These are phyloP conservation scores for Phialophora chinensis DNA, from an alignment of 2,329 filamentous ascomycete species.

Conservation along the genomic window DNA sequence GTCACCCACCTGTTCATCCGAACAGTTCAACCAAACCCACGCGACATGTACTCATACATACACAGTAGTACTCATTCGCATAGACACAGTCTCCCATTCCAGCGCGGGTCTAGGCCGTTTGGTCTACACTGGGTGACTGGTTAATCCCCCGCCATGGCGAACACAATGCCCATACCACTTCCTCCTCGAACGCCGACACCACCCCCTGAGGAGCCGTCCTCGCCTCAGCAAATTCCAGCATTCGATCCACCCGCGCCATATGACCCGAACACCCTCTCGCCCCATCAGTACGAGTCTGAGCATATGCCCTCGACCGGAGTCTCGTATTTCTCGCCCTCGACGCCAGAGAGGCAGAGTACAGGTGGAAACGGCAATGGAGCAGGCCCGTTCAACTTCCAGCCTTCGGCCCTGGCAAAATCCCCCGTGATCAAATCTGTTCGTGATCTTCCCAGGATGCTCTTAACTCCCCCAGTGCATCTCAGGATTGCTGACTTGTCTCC, in stretches of 20 bases:
- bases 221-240: slow-evolving; percentile 33
- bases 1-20: neutral
- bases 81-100: slow-evolving; percentile 13
- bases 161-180: slow-evolving; percentile 60
- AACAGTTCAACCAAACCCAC: neutral
- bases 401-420: slow-evolving; percentile 74
- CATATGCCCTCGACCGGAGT: slow-evolving; percentile 22
- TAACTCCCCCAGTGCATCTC: neutral
- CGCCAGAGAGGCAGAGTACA: slow-evolving; percentile 24
- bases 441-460: slow-evolving; percentile 32
- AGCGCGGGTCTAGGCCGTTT: neutral
- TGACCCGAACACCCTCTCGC: slow-evolving; percentile 56
- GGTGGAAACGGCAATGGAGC: slow-evolving; percentile 20
- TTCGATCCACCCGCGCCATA: slow-evolving; percentile 42
- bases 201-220: slow-evolving; percentile 57
- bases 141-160: slow-evolving; percentile 20
- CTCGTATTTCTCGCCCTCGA: slow-evolving; percentile 24
- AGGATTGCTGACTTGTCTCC: slow-evolving; percentile 37
- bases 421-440: slow-evolving; percentile 76
- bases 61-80: neutral
- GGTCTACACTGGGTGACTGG: neutral
- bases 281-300: slow-evolving; percentile 40
- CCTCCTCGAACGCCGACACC: slow-evolving; percentile 70
- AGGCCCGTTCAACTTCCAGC: slow-evolving; percentile 90
- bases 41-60: neutral